Evolutionary conservation across 495 filamentous ascomycete species (phyloP), one percentile per base, ranked within the genome.

Genomic region (Xanthoparmelia taractica): DNA sequence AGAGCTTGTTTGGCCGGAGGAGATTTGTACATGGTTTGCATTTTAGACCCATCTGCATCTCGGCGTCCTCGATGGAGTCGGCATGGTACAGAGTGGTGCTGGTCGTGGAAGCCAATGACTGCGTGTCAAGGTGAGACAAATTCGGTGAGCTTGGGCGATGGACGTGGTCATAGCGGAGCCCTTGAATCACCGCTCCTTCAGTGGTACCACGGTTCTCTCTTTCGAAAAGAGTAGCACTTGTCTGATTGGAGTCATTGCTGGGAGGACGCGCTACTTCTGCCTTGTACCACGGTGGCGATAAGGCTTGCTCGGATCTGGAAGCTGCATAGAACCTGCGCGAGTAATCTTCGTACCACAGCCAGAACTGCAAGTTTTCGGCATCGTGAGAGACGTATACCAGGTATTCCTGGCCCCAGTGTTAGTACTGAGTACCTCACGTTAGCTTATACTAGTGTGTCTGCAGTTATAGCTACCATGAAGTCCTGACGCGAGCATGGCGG

Each of bases 281-380:
- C 23, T 45, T 56, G 29, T 61, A 64, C 71, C 71, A 73, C 29
- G 71, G 70, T 34, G 71, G 69, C 25, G 71, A 74, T 5, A 74
- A 57, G 29, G 61, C 65, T 64, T 70, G 63, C 27, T 73, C 72
- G 4, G 47, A 47, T 41, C 59, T 67, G 10, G 66, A 62, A 11
- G 62, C 56, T 12, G 62, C 60, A 25, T 64, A 61, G 66, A 70
- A 82, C 38, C 73, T 68, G 59, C 72, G 71, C 34, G 78, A 71
- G 66, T 82, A 82, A 63, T 75, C 71, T 58, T 71, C 73, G 59
- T 79, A 75, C 79, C 80, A 82, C 10, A 81, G 73, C 63, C 78
- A 81, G 71, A 82, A 82, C 61, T 81, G 80, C 33, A 82, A 75
- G 52, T 74, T 74, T 67, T 81, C 79, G 54, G 80, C 78, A 58